Percentiles rank a stretch among this genome's conserved stretches.
These are phyloP conservation scores for Backusella macrospora DNA, from an alignment of 192 early-diverging fungal genomes.

Conservation along the genomic window DNA sequence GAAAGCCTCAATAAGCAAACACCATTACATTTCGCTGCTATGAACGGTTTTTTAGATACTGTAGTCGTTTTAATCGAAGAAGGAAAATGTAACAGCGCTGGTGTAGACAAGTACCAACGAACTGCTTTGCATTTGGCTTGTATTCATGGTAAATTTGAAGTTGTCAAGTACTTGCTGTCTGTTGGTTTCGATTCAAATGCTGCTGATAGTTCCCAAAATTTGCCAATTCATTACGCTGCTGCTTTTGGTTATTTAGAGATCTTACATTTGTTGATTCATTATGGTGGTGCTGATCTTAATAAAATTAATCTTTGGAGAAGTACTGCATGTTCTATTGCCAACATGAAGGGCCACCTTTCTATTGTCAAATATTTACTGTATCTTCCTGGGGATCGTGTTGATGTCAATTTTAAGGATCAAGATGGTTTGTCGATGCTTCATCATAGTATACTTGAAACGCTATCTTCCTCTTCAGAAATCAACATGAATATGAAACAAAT, in stretches of 20 bases:
- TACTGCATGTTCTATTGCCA: constrained; percentile 53
- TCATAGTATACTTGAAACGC: constrained; percentile 17
- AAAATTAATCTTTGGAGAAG: constrained; percentile 52
- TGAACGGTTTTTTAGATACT: constrained; percentile 32
- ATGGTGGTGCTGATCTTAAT: constrained; percentile 43
- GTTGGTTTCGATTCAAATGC: constrained; percentile 48
- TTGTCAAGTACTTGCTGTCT: constrained; percentile 42
- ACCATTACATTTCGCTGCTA: constrained; percentile 37
- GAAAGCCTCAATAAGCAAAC: constrained; percentile 42
- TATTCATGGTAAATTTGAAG: constrained; percentile 50
- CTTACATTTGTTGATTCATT: constrained; percentile 44
- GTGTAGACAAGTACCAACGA: constrained; percentile 34
- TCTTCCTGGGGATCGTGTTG: constrained; percentile 24
- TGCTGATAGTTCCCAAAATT: constrained; percentile 49
- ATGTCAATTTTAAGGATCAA: constrained; percentile 53
- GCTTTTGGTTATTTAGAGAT: constrained; percentile 49
- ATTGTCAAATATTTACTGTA: constrained; percentile 46
- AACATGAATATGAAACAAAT: constrained; percentile 28
- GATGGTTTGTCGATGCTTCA: constrained; percentile 54
- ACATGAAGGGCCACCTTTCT: constrained; percentile 55
- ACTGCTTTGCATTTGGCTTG: constrained; percentile 38
- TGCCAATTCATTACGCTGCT: constrained; percentile 53
- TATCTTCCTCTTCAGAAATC: constrained; percentile 35
- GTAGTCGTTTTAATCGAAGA: constrained; percentile 37
- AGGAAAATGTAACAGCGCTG: constrained; percentile 27